phyloP scores from a whole-genome alignment of 805 yeast species.

The Yarrowia deformans region DNA sequence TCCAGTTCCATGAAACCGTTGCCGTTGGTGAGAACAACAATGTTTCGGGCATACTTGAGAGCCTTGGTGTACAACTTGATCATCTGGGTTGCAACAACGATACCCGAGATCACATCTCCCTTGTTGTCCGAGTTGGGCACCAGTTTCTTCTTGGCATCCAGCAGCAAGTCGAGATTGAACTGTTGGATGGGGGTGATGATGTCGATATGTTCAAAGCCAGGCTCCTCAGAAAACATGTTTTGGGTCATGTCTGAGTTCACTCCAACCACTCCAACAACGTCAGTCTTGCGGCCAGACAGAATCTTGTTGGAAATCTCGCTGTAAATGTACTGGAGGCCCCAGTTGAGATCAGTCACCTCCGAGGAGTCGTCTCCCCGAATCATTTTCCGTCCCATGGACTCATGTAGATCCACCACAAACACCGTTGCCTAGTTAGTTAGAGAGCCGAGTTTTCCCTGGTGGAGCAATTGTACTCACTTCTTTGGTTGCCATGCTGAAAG shows the following conservation, averaged over 20 bases:
- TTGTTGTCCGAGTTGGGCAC: constrained; percentile 32
- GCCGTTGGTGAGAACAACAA: constrained; percentile 52
- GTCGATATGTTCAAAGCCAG: constrained; percentile 19
- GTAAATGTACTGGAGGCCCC: constrained; percentile 53
- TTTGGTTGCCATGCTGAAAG: constrained; percentile 9
- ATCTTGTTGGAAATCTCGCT: constrained; percentile 51
- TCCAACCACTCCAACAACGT: constrained; percentile 46
- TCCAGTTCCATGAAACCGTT: constrained; percentile 36
- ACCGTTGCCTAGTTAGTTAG: constrained; percentile 50
- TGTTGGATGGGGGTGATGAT: constrained; percentile 21
- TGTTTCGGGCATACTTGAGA: constrained; percentile 51
- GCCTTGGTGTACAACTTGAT: constrained; percentile 46
- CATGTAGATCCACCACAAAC: constrained; percentile 60
- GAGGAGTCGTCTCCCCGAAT: constrained; percentile 30
- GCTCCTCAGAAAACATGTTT: constrained; percentile 11
- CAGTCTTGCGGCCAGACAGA: constrained; percentile 46
- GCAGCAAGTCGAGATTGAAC: constrained; percentile 38
- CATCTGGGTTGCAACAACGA: constrained; percentile 52
- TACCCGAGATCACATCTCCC: constrained; percentile 41
- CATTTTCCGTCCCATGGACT: constrained; percentile 46
- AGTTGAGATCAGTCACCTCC: constrained; percentile 42
- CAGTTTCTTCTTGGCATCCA: constrained; percentile 36
- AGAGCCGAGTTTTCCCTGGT: background rate
- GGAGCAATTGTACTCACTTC: constrained; percentile 26
- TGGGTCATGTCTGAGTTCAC: constrained; percentile 43